phyloP scores from a whole-genome alignment of 371 early-diverging fungal genomes.

The Paraphysoderma sedebokerense region DNA sequence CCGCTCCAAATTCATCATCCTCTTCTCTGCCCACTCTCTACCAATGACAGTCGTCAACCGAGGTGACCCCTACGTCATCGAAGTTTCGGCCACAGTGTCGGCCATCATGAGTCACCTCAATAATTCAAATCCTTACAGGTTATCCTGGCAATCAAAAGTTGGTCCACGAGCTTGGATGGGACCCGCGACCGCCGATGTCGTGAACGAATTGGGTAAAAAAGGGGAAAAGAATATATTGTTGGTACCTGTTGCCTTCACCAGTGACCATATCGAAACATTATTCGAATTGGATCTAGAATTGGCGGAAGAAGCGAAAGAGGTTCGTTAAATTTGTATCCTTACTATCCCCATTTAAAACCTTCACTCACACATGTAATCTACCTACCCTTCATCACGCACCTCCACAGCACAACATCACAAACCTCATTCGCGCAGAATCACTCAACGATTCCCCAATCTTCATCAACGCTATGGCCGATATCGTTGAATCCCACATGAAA shows the following conservation, averaged over 20 bases:
- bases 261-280: slow-evolving; percentile 91
- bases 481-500: slow-evolving; percentile 59
- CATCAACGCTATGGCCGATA: slow-evolving; percentile 68
- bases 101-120: slow-evolving; percentile 58
- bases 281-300: slow-evolving; percentile 90
- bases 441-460: slow-evolving; percentile 79
- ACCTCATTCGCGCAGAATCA: slow-evolving; percentile 70
- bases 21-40: slow-evolving; percentile 91
- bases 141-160: slow-evolving; percentile 93
- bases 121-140: slow-evolving; percentile 57
- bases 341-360: not conserved
- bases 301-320: slow-evolving; percentile 66
- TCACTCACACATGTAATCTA: not conserved
- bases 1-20: slow-evolving; percentile 52
- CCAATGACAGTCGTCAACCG: slow-evolving; percentile 85
- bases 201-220: slow-evolving; percentile 50
- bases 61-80: slow-evolving; percentile 76
- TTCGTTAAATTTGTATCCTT: slow-evolving; percentile 7
- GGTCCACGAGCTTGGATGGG: slow-evolving; percentile 90
- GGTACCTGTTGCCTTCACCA: slow-evolving; percentile 88
- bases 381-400: not conserved
- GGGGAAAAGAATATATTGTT: slow-evolving; percentile 62
- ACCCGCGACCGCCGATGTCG: slow-evolving; percentile 68
- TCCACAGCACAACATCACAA: slow-evolving; percentile 40
- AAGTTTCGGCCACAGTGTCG: slow-evolving; percentile 82